Evolutionary conservation across 2,329 filamentous ascomycete species (phyloP).

Genomic region (Trichoderma sp.): DNA sequence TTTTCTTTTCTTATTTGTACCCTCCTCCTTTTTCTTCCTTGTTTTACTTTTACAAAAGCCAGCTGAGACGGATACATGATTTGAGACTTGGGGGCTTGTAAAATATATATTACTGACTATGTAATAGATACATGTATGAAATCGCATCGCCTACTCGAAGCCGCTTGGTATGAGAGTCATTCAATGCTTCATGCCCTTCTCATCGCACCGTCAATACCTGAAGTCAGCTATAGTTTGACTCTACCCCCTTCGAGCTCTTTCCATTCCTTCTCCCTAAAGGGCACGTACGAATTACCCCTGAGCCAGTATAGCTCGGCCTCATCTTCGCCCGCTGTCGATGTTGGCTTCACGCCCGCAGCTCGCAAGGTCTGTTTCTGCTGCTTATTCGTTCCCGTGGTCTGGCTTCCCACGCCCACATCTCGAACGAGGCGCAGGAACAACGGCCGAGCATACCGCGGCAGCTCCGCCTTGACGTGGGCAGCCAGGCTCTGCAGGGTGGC

Average conservation of each 20-base stretch:
- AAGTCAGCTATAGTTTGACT: conserved; percentile 62
- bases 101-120: conserved; percentile 1
- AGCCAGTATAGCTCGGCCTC: conserved; percentile 62
- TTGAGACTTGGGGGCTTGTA: not conserved
- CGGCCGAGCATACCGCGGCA: conserved; percentile 76
- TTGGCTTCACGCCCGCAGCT: conserved; percentile 71
- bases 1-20: not conserved
- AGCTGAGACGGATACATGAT: not conserved
- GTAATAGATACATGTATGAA: not conserved
- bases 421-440: conserved; percentile 71
- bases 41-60: not conserved
- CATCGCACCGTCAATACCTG: not conserved
- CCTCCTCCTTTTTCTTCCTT: not conserved
- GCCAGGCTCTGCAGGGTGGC: conserved; percentile 61
- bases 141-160: not conserved
- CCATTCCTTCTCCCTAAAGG: conserved; percentile 71
- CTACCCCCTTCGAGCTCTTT: conserved; percentile 63
- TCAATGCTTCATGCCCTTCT: no score
- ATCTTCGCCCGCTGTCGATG: not conserved
- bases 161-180: no score
- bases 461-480: conserved; percentile 52
- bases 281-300: conserved; percentile 64
- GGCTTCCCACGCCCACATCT: conserved; percentile 54
- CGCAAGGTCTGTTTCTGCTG: conserved; percentile 77
- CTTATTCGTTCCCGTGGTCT: conserved; percentile 83